Evolutionary conservation across 169 alveolate genomes (phyloP), one percentile per base, ranked within the genome.

Genomic region (Toxoplasma gondii): DNA sequence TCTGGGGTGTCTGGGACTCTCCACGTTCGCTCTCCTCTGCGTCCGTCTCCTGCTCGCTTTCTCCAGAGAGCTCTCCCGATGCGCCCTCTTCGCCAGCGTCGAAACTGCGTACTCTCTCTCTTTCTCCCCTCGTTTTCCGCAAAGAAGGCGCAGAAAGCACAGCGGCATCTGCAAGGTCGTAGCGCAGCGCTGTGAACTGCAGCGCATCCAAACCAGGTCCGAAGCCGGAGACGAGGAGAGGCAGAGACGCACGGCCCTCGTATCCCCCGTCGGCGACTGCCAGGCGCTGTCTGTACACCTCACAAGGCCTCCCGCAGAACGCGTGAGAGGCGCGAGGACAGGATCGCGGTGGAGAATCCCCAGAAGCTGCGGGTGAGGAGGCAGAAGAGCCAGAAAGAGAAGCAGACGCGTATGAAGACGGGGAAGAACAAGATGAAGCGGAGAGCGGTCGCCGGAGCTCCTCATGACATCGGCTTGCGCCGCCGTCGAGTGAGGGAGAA

Each of bases 181-280:
- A 74, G 84, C 84, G 84, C 84, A 74, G 84, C 1, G 84, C 84
- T 12, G 84, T 31, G 43, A 74, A 16, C 44, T 74, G 84, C 84
- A 74, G 43, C 84, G 84, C 84, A n/a, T 74, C 84, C 22, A 34
- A n/a, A 16, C 49, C 43, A 2, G 84, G 84, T 9, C 84, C 84
- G 27, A 36, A 34, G 12, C 45, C 39, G 24, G 84, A 10, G 24
- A 74, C 27, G 43, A 74, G 39, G 24, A 74, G 31, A 41, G 84
- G 84, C 31, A 36, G 16, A 1, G 45, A 9, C 44, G n/a, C 84
- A n/a, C 84, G 45, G 45, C 84, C 84, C 12, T n/a, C 24, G 81
- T 69, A 9, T 5, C 44, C 27, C 49, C 1, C 49, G 44, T 1
- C 31, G 81, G 45, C 5, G 84, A 17, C n/a, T 44, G 84, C 84